These are phyloP conservation scores for Raffaelea ambrosiae DNA, from an alignment of 2,329 filamentous ascomycete species.

Conservation along the genomic window DNA sequence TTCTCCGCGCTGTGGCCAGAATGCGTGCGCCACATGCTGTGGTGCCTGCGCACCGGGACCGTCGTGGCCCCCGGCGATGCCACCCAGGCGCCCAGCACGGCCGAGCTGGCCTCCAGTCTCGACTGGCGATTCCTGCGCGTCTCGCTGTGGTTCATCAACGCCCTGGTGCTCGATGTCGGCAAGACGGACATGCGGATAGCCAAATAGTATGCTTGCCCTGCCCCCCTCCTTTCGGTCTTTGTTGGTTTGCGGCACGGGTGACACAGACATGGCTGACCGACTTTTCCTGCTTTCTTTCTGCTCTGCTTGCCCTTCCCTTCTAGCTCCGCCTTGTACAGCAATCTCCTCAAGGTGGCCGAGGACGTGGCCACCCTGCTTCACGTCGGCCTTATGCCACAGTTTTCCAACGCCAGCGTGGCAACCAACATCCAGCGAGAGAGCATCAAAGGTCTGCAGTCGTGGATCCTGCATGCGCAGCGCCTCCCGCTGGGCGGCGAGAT, in stretches of 20 bases:
- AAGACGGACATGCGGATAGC: constrained; percentile 57
- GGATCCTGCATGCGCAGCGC: constrained; percentile 65
- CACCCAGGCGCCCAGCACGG: constrained; percentile 28
- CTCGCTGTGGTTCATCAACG: constrained; percentile 56
- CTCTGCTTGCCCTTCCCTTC: background rate
- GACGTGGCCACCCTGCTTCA: constrained; percentile 41
- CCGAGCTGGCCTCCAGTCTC: constrained; percentile 35
- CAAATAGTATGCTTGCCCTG: constrained; percentile 42
- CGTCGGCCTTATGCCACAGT: constrained; percentile 7
- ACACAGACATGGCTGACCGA: too few species aligned
- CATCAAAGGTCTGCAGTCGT: constrained; percentile 57
- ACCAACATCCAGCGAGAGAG: constrained; percentile 40
- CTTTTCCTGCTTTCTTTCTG: background rate
- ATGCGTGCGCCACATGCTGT: constrained; percentile 55
- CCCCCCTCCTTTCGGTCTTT: too few species aligned
- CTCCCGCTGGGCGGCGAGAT: constrained; percentile 48
- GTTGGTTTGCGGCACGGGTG: too few species aligned
- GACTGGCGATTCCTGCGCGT: constrained; percentile 43
- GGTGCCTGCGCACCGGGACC: constrained; percentile 44
- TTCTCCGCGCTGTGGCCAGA: constrained; percentile 59
- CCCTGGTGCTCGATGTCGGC: constrained; percentile 56
- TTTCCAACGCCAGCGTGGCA: background rate
- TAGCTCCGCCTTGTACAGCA: constrained; percentile 34
- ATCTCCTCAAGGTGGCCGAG: constrained; percentile 41
- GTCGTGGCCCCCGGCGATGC: constrained; percentile 39